Evolutionary conservation across 2,329 filamentous ascomycete species (phyloP), one percentile per base, ranked within the genome.

Genomic region (Malbranchea cinnamomea): DNA sequence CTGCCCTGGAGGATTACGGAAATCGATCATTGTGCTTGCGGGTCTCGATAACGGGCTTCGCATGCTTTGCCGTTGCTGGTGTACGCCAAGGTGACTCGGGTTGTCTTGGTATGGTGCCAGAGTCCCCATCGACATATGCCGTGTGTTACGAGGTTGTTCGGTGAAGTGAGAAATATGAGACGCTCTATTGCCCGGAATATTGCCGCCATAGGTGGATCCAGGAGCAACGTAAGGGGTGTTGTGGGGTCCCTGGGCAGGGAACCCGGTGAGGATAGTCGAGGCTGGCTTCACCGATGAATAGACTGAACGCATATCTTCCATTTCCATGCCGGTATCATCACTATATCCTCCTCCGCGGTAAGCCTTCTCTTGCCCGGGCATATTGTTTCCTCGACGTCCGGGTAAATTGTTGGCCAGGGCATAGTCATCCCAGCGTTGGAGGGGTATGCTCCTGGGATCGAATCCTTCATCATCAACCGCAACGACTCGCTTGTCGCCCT

Each of bases 361-460:
- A 37, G 60, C 61, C 42, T 68, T 68, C 39, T 62, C 56, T 58
- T 83, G 81, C 54, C 80, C 78, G 21, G 62, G 58, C 31, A 65
- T 62, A 17, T 55, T 55, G 26, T 71, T 68, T 31, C 84, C 85
- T 36, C 89, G 83, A 36, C 87, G 82, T 11, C 89, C 89, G 19
- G 89, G 89, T 5, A 98, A 74, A 44, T 80, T 81, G 61, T 95
- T 94, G 37, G 68, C 54, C 21, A 74, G 52, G 5, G 89, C 89
- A 45, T 98, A 98, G 53, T 95, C 89, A 52, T 98, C 89, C 89
- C 89, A 98, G 39, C 83, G 74, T 56, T 94, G 87, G 8, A 95
- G 71, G 18, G 89, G 89, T 49, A 98, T 89, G 40, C 80, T 84
- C 42, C 82, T 75, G 16, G 89, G 87, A 46, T 98, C 83, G 48